A percentile compares a stretch with the other conserved stretches of the same genome.
Evolutionary conservation across 257 asterid genomes (phyloP).

Genomic region (Salvia rosmarinus): DNA sequence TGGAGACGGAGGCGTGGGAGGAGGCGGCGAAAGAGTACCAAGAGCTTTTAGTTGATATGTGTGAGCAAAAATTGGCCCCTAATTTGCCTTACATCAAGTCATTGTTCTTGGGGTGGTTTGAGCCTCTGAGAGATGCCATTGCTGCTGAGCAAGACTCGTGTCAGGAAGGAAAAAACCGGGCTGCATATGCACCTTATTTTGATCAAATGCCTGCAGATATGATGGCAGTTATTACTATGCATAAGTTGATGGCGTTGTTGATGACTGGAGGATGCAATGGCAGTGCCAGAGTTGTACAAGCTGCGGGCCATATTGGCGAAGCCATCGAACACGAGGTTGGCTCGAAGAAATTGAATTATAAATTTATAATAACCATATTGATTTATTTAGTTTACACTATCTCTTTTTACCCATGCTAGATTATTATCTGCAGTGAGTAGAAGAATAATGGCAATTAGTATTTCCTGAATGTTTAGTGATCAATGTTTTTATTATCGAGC

Average conservation of each 20-base stretch:
- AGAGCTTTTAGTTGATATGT: conserved; percentile 84
- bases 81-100: conserved; percentile 91
- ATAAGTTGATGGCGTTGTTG: conserved; percentile 83
- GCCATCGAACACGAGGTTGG: conserved; percentile 95
- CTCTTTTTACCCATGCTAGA: conserved; percentile 6
- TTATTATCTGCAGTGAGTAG: conserved; percentile 13
- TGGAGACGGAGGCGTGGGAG: conserved; percentile 93
- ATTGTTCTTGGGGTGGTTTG: conserved; percentile 93
- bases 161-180: conserved; percentile 51
- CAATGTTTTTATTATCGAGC: conserved; percentile 38
- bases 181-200: conserved; percentile 61
- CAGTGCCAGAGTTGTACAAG: conserved; percentile 78
- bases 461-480: conserved; percentile 29
- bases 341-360: background rate
- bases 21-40: conserved; percentile 87
- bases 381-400: background rate
- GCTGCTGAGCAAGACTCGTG: conserved; percentile 78
- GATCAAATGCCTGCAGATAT: conserved; percentile 81
- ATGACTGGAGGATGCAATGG: conserved; percentile 85
- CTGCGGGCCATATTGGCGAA: conserved; percentile 77
- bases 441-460: conserved; percentile 8
- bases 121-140: conserved; percentile 85
- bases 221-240: conserved; percentile 98
- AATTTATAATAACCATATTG: background rate
- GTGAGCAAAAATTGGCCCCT: conserved; percentile 93